Base-by-base conservation (phyloP, 176 grass and related monocot species). In the Musa schizocarpa region DNA sequence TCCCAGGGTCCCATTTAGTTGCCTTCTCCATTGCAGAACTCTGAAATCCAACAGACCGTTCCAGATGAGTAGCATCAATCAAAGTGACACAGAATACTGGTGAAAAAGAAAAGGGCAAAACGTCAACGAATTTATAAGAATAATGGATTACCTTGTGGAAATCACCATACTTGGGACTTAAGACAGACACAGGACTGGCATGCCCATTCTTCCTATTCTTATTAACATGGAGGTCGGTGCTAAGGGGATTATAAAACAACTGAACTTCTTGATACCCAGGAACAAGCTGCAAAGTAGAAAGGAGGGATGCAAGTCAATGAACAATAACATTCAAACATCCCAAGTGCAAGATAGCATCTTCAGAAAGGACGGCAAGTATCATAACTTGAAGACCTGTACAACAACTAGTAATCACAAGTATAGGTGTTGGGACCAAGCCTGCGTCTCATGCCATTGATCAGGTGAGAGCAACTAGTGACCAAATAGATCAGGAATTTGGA, bases 1-100 rank as follows among this genome's bases (percentile, higher is more conserved):
- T 82, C 43, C 87, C 75, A 78, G 93, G 93, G 74, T 97, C 93
- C 93, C 93, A 92, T 81, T 97, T 97, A 73, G 93, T 97, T 81
- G 90, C 93, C 69, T 93, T 97, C 81, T 97, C 93, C 77, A 92
- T 88, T 21, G 71, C 19, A 50, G 80, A 86, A 68, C 76, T 79
- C 67, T 87, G 89, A 21, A 87, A 68, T 70, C 84, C 21, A 71
- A 77, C 52, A 54, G 77, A 84, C 63, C 75, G 49, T 70, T 78
- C 74, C 72, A 85, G 11, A 48, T 9, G 7, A 69, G 16, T 9
- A 69, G 34, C 11, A 23, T 7, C 9, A 51, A 72, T 20, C 51
- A 19, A 72, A 54, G 34, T 20, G 4, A 77, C 54, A 74, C 70
- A 25, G 82, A 79, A 78, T 82, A 24, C 24, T 24, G 66, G 27